Evolutionary conservation across 2,329 filamentous ascomycete genomes (phyloP).

Genomic region (Ceratocystis papillata): DNA sequence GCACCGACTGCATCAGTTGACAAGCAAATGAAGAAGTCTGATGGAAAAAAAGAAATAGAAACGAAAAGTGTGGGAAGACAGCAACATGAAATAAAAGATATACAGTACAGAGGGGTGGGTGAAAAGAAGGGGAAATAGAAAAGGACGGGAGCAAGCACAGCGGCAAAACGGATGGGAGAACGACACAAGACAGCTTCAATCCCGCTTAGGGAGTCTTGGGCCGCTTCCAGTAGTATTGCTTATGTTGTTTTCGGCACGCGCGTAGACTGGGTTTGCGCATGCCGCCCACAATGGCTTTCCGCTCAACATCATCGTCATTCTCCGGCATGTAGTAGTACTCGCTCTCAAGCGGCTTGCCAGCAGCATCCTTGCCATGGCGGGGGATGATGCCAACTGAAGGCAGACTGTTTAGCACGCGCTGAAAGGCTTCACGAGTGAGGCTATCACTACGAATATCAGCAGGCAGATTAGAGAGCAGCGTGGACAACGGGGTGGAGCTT

Average conservation of each 20-base stretch:
- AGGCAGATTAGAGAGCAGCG: slow-evolving; percentile 79
- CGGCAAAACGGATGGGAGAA: not conserved
- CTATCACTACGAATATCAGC: slow-evolving; percentile 45
- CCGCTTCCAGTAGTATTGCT: slow-evolving; percentile 66
- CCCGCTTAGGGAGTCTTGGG: slow-evolving; percentile 47
- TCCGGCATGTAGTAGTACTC: slow-evolving; percentile 96
- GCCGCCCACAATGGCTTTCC: slow-evolving; percentile 72
- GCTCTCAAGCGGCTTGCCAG: slow-evolving; percentile 83
- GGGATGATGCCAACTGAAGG: slow-evolving; percentile 77
- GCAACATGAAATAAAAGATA: slow-evolving; percentile 9
- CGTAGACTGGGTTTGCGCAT: slow-evolving; percentile 80
- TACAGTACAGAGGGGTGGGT: slow-evolving; percentile 14
- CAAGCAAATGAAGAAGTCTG: not conserved
- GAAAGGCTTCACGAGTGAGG: slow-evolving; percentile 53
- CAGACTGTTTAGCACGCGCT: slow-evolving; percentile 60
- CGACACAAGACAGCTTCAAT: not conserved
- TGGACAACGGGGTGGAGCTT: slow-evolving; percentile 80
- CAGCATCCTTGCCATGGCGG: slow-evolving; percentile 88
- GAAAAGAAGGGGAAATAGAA: slow-evolving; percentile 1
- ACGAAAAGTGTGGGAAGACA: not conserved
- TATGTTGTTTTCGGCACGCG: slow-evolving; percentile 88
- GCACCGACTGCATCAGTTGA: not conserved
- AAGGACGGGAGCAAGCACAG: not conserved
- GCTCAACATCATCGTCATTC: slow-evolving; percentile 65
- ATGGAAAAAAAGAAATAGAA: not conserved